Base-by-base conservation (phyloP, 768 basidiomycete species). In the Daedalea quercina region DNA sequence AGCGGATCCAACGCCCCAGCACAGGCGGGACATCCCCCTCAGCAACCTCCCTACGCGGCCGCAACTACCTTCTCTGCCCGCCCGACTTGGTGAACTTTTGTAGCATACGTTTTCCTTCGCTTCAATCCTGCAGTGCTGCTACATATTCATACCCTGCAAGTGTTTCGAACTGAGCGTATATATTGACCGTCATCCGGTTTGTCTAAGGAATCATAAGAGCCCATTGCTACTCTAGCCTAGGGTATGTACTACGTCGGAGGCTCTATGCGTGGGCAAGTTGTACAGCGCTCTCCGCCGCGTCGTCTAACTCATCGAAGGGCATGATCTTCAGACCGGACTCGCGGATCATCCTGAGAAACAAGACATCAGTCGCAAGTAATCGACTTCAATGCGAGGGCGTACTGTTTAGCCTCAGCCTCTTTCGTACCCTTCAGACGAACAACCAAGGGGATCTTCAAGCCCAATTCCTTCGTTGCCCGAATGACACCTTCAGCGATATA, bases 401-500 rank as follows among this genome's bases (percentile, higher is more conserved):
- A 96, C 94, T 85, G 75, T 73, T 98, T 97, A 2, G 96, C 95
- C 70, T 98, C 95, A 33, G 73, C 74, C 69, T 98, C 95, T 72
- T 94, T 99, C 19, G 94, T 99, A 47, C 96, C 96, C 72, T 99
- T 96, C 58, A 99, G 75, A 57, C 96, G 80, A 37, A 99, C 96
- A 56, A 99, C 81, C 45, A 99, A 69, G 44, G 96, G 96, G 54
- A 98, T 86, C 8, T 69, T 79, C 53, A 99, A 70, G 41, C 81
- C 71, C 41, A 99, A 78, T 67, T 98, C 96, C 69, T 90, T 90
- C 25, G 94, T 92, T 20, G 96, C 96, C 61, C 91, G 93, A 73
- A 99, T 99, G 66, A 98, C 95, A 70, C 96, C 96, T 69, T 95
- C 93, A 2, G 93, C 93, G 62, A 94, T 94, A 67, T 94, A 94